Percentiles rank a stretch among this genome's conserved stretches.
phyloP scores from a whole-genome alignment of 2,329 filamentous ascomycete species.

The Microdochium bolleyi region DNA sequence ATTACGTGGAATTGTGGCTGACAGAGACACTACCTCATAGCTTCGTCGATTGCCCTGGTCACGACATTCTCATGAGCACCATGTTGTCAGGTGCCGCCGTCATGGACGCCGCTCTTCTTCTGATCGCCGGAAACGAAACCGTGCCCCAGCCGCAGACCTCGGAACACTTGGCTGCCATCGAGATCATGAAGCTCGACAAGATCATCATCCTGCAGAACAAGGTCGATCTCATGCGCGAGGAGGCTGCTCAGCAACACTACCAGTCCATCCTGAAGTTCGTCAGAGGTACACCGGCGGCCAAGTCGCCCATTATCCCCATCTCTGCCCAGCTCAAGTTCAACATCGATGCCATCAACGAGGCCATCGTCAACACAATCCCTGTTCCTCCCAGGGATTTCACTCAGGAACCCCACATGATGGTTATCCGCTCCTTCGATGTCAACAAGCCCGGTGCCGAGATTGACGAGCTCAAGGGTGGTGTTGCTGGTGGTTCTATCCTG shows the following conservation, averaged over 20 bases:
- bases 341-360: constrained; percentile 96
- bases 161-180: constrained; percentile 96
- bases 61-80: constrained; percentile 99
- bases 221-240: constrained; percentile 96
- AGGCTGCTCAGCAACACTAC: constrained; percentile 88
- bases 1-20: constrained; percentile 1
- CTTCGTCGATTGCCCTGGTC: constrained; percentile 97
- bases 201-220: constrained; percentile 99
- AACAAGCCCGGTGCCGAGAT: constrained; percentile 99
- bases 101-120: constrained; percentile 95
- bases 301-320: constrained; percentile 92
- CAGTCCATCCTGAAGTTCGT: constrained; percentile 98
- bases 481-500: constrained; percentile 93
- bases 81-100: constrained; percentile 99
- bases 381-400: constrained; percentile 87
- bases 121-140: constrained; percentile 97
- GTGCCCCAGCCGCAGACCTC: constrained; percentile 98
- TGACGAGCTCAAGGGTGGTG: constrained; percentile 95
- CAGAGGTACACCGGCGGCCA: constrained; percentile 90
- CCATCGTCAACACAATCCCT: constrained; percentile 90
- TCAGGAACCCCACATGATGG: constrained; percentile 93
- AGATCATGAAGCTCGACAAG: constrained; percentile 99
- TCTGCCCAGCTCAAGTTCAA: constrained; percentile 98
- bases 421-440: constrained; percentile 98
- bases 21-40: constrained; percentile 34